Percentiles rank a stretch among this genome's conserved stretches.
Conservation (phyloP, 108 stramenopile genomes). For the Skeletonema costatum region DNA sequence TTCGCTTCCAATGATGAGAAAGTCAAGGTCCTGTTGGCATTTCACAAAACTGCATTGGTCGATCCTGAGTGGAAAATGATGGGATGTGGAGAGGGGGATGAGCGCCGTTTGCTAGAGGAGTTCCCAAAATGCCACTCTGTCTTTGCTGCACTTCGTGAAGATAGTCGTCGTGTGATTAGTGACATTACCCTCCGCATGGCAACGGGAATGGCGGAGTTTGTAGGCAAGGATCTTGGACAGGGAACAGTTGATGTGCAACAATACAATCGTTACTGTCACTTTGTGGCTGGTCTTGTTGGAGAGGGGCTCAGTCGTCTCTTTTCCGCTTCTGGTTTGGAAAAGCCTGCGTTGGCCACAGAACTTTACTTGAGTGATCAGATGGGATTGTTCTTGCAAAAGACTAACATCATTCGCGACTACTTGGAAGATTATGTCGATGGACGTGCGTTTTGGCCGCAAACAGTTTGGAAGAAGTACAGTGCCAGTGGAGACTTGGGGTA, state of each 20-base stretch:
- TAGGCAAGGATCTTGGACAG: conserved; percentile 95
- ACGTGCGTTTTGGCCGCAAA: conserved; percentile 98
- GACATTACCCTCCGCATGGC: conserved; percentile 98
- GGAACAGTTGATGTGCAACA: conserved; percentile 89
- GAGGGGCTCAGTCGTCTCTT: conserved; percentile 98
- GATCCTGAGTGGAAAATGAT: conserved; percentile 87
- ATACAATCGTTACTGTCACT: conserved; percentile 99
- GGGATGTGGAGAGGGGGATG: conserved; percentile 96
- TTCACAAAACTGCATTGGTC: conserved; percentile 85
- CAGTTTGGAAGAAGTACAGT: conserved; percentile 92
- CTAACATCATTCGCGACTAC: conserved; percentile 99
- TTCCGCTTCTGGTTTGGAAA: conserved; percentile 80
- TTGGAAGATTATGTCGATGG: conserved; percentile 99
- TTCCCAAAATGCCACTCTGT: conserved; percentile 91
- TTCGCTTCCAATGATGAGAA: conserved; percentile 86
- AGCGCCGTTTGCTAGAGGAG: conserved; percentile 87
- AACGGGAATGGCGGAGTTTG: conserved; percentile 98
- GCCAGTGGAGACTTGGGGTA: conserved; percentile 83
- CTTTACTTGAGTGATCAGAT: conserved; percentile 92
- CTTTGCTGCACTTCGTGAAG: conserved; percentile 64
- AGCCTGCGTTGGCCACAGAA: conserved; percentile 59
- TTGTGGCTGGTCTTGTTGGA: conserved; percentile 97
- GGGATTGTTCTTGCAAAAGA: conserved; percentile 99
- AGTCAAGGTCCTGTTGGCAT: conserved; percentile 76
- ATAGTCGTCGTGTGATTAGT: conserved; percentile 78